Conservation (phyloP, 139 green algal species). For the Picochlorum sp. region DNA sequence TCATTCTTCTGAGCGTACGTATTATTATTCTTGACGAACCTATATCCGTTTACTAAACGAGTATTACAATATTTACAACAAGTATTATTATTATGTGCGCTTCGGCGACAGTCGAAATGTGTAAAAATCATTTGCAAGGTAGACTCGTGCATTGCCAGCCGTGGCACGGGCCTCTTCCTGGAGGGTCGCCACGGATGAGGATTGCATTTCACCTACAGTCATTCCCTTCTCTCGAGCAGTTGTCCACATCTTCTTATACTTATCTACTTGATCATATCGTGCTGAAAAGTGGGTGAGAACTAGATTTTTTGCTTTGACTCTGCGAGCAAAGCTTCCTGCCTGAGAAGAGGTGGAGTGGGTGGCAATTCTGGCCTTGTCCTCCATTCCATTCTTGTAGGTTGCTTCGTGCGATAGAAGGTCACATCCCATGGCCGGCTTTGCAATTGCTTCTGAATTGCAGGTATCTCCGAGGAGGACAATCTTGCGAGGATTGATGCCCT, state of each 20-base stretch:
- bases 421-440: constrained; percentile 34
- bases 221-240: constrained; percentile 4
- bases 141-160: neutral
- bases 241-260: constrained; percentile 2
- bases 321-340: constrained; percentile 75
- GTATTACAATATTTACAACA: neutral
- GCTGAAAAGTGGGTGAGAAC: constrained; percentile 91
- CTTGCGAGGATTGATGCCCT: constrained; percentile 42
- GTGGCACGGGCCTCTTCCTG: neutral
- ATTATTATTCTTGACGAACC: too few relatives aligned
- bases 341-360: constrained; percentile 84
- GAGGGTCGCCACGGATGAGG: neutral
- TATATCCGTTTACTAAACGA: too few relatives aligned
- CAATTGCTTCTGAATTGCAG: constrained; percentile 59
- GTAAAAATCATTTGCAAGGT: constrained; percentile 26
- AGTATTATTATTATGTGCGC: neutral
- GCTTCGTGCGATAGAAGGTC: constrained; percentile 88
- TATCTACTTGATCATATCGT: constrained; percentile 31
- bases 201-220: neutral
- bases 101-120: constrained; percentile 18
- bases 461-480: constrained; percentile 92
- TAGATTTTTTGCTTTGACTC: constrained; percentile 56
- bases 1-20: too few relatives aligned
- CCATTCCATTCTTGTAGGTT: constrained; percentile 70
- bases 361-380: constrained; percentile 62